Percentiles rank a stretch among this genome's conserved stretches.
Conservation (phyloP, 352 stramenopile genomes). For the Phytophthora megakarya region DNA sequence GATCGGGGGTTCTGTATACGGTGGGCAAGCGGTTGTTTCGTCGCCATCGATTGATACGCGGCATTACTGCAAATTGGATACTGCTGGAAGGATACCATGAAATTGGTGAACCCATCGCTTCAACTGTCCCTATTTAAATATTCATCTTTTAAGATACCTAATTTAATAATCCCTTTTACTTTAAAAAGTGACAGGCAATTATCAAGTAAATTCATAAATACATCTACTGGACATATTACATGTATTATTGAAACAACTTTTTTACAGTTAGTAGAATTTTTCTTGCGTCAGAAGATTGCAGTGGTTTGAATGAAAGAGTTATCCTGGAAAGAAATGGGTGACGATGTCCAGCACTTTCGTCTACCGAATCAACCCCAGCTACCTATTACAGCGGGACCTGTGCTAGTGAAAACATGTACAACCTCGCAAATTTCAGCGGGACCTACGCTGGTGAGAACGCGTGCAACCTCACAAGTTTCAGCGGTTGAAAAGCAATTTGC, state of each 20-base stretch:
- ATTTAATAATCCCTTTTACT: too few species aligned
- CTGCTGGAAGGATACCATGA: not conserved
- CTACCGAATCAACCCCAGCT: not conserved
- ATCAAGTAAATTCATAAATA: too few species aligned
- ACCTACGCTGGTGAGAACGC: not conserved
- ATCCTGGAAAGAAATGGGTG: not conserved
- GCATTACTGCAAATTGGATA: constrained; percentile 1
- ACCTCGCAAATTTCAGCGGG: too few species aligned
- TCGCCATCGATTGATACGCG: constrained; percentile 21
- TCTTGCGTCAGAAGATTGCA: too few species aligned
- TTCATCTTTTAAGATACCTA: too few species aligned
- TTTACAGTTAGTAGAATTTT: too few species aligned
- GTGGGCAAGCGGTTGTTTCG: constrained; percentile 9
- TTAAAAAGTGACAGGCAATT: too few species aligned
- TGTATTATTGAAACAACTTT: too few species aligned
- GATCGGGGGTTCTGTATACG: constrained; percentile 15
- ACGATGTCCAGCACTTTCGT: not conserved
- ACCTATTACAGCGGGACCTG: not conserved
- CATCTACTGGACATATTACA: too few species aligned
- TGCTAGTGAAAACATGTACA: not conserved
- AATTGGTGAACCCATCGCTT: too few species aligned
- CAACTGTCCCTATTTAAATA: too few species aligned
- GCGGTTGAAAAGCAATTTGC: not conserved
- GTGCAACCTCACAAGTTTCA: not conserved
- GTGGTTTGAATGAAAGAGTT: not conserved